phyloP scores from a whole-genome alignment of 1,139 yeast genomes.

The Pichia inconspicua region DNA sequence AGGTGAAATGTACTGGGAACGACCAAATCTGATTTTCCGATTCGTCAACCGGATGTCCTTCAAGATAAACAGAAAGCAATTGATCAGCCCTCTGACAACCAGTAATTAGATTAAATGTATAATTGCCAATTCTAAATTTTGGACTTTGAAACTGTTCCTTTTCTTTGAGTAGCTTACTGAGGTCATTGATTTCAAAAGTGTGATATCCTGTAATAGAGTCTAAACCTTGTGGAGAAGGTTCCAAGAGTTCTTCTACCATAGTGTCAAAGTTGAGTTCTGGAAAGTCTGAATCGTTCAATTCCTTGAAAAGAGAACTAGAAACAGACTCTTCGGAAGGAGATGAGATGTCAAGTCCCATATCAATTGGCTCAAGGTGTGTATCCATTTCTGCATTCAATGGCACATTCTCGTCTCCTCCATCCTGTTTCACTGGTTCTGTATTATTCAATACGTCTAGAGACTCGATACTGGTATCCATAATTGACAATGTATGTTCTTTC shows the following conservation, averaged over 20 bases:
- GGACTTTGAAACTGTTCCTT: constrained; percentile 40
- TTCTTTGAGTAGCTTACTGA: constrained; percentile 35
- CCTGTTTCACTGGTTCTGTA: not conserved
- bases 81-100: constrained; percentile 7
- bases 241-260: constrained; percentile 13
- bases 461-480: constrained; percentile 9
- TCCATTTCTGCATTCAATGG: not conserved
- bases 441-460: constrained; percentile 5
- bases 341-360: not conserved
- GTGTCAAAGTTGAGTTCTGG: not conserved
- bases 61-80: constrained; percentile 55
- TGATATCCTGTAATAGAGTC: constrained; percentile 35
- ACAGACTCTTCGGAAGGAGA: not conserved
- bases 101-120: constrained; percentile 9
- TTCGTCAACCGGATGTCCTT: constrained; percentile 41
- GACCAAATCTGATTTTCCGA: constrained; percentile 47
- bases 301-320: not conserved
- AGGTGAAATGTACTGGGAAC: constrained; percentile 84
- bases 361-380: not conserved
- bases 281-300: not conserved
- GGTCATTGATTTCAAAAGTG: constrained; percentile 74
- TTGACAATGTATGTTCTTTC: too few relatives aligned
- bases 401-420: not conserved
- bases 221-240: constrained; percentile 29
- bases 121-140: constrained; percentile 47